phyloP scores from a whole-genome alignment of 805 yeast species.

The Yamadazyma tumulicola region DNA sequence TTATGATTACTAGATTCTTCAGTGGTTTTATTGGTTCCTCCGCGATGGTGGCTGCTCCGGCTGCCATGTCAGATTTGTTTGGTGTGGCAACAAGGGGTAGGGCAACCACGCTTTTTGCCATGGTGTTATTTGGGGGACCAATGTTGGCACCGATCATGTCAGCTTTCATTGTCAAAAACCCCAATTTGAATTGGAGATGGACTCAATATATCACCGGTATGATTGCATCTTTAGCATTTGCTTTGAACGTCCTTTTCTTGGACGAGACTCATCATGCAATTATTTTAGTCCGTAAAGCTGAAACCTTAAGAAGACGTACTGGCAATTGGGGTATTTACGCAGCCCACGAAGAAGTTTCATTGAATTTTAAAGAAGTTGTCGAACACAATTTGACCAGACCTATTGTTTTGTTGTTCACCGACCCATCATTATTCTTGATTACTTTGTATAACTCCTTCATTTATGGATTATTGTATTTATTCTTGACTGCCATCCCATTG shows the following conservation, averaged over 20 bases:
- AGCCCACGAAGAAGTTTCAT: constrained; percentile 28
- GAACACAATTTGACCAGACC: constrained; percentile 33
- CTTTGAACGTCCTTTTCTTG: constrained; percentile 23
- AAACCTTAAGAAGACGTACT: constrained; percentile 28
- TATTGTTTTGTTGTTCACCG: constrained; percentile 30
- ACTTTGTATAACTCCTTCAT: constrained; percentile 44
- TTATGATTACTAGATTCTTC: constrained; percentile 72
- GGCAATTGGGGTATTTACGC: constrained; percentile 35
- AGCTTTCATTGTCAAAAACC: constrained; percentile 35
- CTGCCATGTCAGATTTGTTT: constrained; percentile 78
- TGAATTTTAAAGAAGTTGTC: constrained; percentile 24
- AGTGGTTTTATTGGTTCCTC: constrained; percentile 84
- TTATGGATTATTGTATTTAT: constrained; percentile 42
- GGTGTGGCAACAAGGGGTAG: constrained; percentile 62
- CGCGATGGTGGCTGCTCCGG: constrained; percentile 79
- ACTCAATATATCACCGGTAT: constrained; percentile 48
- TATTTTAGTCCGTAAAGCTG: constrained; percentile 27
- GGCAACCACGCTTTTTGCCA: constrained; percentile 69
- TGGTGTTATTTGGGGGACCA: constrained; percentile 75
- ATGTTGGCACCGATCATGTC: constrained; percentile 68
- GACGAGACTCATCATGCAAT: constrained; percentile 39
- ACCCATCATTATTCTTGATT: constrained; percentile 39
- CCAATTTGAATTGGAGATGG: constrained; percentile 52
- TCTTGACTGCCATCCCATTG: constrained; percentile 40
- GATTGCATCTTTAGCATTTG: constrained; percentile 26